Evolutionary conservation across 1,284 basidiomycete species (phyloP), one percentile per base, ranked within the genome.

Genomic region (Vanrija humicola): DNA sequence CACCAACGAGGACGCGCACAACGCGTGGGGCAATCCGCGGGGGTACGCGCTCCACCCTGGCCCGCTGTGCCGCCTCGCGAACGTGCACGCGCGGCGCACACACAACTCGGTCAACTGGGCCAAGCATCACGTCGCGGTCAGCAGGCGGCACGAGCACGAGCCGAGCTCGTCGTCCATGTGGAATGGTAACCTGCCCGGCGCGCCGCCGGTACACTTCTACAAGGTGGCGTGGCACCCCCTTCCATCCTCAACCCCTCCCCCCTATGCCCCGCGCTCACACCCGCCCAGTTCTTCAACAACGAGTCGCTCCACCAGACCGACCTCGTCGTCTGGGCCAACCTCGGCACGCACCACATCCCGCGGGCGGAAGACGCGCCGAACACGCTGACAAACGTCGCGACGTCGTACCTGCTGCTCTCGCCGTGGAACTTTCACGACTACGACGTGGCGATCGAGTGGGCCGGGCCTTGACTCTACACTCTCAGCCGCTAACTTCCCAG

Each of bases 371-470:
- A 64, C 47, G 54, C 50, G n/a, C 64, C 84, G 0, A 83, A 82
- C 63, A 85, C 84, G 2, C 80, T 83, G 56, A 83, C 82, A 10
- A 85, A 83, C 64, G 72, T 79, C 10, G 84, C 84, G 3, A 75
- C 82, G 12, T 55, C 23, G 0, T 84, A 82, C 61, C 83, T 86
- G 68, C 77, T 84, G 59, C 69, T 86, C 18, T 80, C 81, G 0
- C 84, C 84, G 3, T 77, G 84, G 61, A 86, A 86, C 72, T 86
- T 82, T 75, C 83, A 84, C 70, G 83, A 86, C 70, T 74, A 79
- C 48, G 84, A 85, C 65, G 74, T 82, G 50, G 82, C 82, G 14
- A 80, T 85, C 70, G 68, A 68, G 47, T 59, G 43, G 46, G 56
- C 55, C 10, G 15, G 28, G 3, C 26, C n/a, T 8, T 47, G 28